Evolutionary conservation across 2,329 filamentous ascomycete species (phyloP), one percentile per base, ranked within the genome.

Genomic region (Nothophoma quercina): DNA sequence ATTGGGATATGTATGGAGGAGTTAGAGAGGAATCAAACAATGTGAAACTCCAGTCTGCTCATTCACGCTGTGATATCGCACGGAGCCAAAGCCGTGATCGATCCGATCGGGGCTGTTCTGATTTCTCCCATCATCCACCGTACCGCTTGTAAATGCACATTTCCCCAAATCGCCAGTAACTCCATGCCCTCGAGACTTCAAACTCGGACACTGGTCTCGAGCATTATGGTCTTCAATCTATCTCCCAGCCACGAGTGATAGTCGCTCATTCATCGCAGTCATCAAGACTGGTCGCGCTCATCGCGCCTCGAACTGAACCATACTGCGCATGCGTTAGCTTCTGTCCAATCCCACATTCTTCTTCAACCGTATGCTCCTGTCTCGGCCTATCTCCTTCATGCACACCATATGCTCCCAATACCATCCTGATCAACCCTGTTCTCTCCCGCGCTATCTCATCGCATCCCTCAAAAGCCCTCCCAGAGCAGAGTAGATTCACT

Each of bases 291-390:
- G n/a, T 16, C 23, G 16, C 23, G 4, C 28, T 72, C 63, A 98
- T 78, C 93, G 86, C 43, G 95, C 95, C 81, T 99, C 93, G 70
- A 99, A 98, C 79, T 99, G 95, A 43, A 98, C 93, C 93, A 98
- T 97, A 71, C 93, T 76, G 52, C 16, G 15, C 16, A 26, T 16
- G 16, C 26, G 43, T 66, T 60, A 70, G 61, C 60, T 38, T 33
- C 32, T 10, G 13, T 47, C 9, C 40, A 42, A 32, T 21, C 25
- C 25, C 18, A 26, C 33, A 9, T 29, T 12, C 8, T 29, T n/a
- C 22, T 12, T 6, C 18, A 7, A 4, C 9, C 16, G 16, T 5
- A 10, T 8, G 25, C 30, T 18, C n/a, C n/a, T n/a, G n/a, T n/a
- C n/a, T n/a, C n/a, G n/a, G 7, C 8, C 4, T 21, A 21, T 22